These are phyloP conservation scores for Aphanomyces invadans DNA, from an alignment of 352 stramenopile species.

Conservation along the genomic window DNA sequence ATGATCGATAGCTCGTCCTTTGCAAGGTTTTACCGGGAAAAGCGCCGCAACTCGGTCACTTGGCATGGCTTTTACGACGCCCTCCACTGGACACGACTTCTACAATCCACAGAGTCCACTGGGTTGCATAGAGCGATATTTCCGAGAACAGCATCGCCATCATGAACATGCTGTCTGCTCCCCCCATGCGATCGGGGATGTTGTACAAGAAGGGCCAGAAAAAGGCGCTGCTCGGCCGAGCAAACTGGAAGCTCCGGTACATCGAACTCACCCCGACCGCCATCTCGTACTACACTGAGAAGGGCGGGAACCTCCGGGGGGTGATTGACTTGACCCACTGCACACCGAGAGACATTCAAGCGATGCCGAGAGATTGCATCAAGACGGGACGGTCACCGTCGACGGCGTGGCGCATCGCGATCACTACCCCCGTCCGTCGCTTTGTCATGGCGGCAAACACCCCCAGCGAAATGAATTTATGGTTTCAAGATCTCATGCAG, in stretches of 20 bases:
- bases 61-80: no score
- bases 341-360: conserved; percentile 51
- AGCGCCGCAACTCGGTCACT: no score
- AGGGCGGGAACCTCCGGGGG: conserved; percentile 63
- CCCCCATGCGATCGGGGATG: conserved; percentile 51
- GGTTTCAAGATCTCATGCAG: conserved; percentile 53
- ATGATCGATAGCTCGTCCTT: no score
- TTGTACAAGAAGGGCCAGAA: conserved; percentile 63
- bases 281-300: conserved; percentile 70
- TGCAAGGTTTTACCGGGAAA: no score
- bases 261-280: conserved; percentile 53
- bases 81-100: no score
- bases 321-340: conserved; percentile 59
- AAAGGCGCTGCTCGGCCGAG: conserved; percentile 43
- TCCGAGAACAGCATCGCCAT: background rate
- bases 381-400: conserved; percentile 64
- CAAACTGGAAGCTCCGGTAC: conserved; percentile 74
- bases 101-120: no score
- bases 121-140: no score
- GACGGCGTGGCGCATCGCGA: conserved; percentile 68
- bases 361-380: conserved; percentile 69
- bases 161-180: background rate
- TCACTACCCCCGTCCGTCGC: conserved; percentile 51
- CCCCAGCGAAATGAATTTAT: conserved; percentile 81
- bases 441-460: conserved; percentile 63